Base-by-base conservation (phyloP, 306 rosid species). In the Begonia peltatifolia region DNA sequence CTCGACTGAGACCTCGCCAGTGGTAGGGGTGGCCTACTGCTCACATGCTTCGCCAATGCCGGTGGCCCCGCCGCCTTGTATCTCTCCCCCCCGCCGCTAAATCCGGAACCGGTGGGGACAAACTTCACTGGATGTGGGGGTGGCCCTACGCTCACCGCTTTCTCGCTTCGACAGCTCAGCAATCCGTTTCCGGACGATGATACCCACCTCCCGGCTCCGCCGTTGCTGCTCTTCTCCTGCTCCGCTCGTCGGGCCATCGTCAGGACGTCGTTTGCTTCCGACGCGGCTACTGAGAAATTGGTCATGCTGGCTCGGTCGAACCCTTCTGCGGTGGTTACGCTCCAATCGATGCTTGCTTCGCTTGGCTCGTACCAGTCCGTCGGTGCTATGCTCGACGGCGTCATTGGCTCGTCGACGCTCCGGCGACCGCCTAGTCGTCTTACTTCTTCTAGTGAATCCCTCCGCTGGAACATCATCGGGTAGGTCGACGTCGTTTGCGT, bases 271-370 rank as follows among this genome's bases (percentile, higher is more conserved):
- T 71, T 69, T 0, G 63, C 69, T 52, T 61, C 77, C 10, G 72
- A 70, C 23, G 64, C 48, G 6, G 56, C 16, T 1, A 47, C 12
- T 7, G 66, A 72, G 58, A 62, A 35, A 56, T 73, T 69, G 12
- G 60, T 44, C 0, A 61, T n/a, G 47, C 38, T 60, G 1, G 67
- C 58, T 13, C 71, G 64, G 9, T 87, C 87, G 23, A 74, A 71
- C 14, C 83, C 92, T 42, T 87, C 96, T 0, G 78, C 88, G 0
- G 93, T 79, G 0, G 88, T 84, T 51, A 84, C 93, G 41, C 95
- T 88, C 95, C 93, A 84, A 50, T 79, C 95, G 20, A 88, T 78
- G 69, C 96, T 82, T 3, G 82, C 87, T 56, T 88, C 94, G 36
- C 95, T 84, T 6, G 93, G 87, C 44, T 82, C 93, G 55, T 84